A percentile compares a stretch with the other conserved stretches of the same genome.
Conservation (phyloP, 2,329 filamentous ascomycete species). For the Exophiala sp. region DNA sequence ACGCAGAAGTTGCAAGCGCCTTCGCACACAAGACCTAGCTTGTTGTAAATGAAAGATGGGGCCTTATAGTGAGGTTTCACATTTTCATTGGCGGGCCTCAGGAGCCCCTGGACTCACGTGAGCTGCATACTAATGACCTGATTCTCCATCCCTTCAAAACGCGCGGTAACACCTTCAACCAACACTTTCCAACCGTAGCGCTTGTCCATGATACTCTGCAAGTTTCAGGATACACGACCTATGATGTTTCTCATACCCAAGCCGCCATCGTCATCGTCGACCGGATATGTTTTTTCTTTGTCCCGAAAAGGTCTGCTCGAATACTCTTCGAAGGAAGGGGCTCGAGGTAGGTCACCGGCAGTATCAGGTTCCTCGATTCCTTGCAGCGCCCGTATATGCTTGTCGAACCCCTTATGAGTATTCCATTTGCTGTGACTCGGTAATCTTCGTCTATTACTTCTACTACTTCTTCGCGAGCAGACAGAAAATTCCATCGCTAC, state of each 20-base stretch:
- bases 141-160: too few species aligned
- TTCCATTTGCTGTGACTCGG: background rate
- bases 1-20: too few species aligned
- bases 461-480: background rate
- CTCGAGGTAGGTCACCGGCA: constrained; percentile 10
- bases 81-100: too few species aligned
- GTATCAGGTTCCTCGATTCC: constrained; percentile 4
- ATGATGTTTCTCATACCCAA: constrained; percentile 5
- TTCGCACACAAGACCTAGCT: too few species aligned
- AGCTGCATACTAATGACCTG: too few species aligned
- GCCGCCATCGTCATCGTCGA: constrained; percentile 22
- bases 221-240: constrained; percentile 20
- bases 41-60: too few species aligned
- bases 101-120: too few species aligned
- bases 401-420: background rate
- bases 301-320: constrained; percentile 8
- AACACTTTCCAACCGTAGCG: constrained; percentile 7
- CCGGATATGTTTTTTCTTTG: constrained; percentile 9
- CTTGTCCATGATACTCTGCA: constrained; percentile 13
- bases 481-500: constrained; percentile 6
- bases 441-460: constrained; percentile 1
- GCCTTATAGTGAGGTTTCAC: too few species aligned
- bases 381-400: constrained; percentile 14
- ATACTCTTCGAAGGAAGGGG: constrained; percentile 18
- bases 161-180: constrained; percentile 6